phyloP scores from a whole-genome alignment of 352 stramenopile species.

The Phytophthora constricta region DNA sequence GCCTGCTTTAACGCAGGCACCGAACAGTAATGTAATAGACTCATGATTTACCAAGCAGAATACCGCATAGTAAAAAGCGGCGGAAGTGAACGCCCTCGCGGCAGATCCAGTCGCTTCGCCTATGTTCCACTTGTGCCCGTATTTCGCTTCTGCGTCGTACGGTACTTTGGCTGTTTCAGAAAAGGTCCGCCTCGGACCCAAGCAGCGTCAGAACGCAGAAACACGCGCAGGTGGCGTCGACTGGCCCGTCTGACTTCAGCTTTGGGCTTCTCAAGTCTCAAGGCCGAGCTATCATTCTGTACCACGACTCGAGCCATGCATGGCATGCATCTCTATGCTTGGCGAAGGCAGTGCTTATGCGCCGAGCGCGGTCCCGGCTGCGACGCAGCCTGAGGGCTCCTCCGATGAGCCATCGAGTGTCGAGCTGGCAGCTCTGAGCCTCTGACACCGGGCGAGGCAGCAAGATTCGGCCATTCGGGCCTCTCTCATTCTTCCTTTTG shows the following conservation, averaged over 20 bases:
- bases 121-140: background rate
- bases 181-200: slow-evolving; percentile 10
- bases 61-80: background rate
- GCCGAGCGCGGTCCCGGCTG: background rate
- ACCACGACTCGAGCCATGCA: background rate
- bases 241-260: background rate
- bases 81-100: background rate
- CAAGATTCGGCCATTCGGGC: background rate
- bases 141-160: background rate
- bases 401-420: slow-evolving; percentile 1
- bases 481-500: slow-evolving; percentile 32
- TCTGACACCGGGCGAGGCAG: no score
- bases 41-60: no score
- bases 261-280: background rate
- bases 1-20: background rate
- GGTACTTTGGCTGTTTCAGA: slow-evolving; percentile 7
- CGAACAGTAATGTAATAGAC: no score
- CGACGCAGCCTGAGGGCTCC: background rate
- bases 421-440: background rate
- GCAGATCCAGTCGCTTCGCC: background rate
- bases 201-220: slow-evolving; percentile 15
- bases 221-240: slow-evolving; percentile 10
- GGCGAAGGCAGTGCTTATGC: background rate
- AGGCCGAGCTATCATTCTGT: background rate
- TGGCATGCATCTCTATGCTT: slow-evolving; percentile 2